Base-by-base conservation (phyloP, 1,139 yeast genomes). In the Debaryomyces sp. region DNA sequence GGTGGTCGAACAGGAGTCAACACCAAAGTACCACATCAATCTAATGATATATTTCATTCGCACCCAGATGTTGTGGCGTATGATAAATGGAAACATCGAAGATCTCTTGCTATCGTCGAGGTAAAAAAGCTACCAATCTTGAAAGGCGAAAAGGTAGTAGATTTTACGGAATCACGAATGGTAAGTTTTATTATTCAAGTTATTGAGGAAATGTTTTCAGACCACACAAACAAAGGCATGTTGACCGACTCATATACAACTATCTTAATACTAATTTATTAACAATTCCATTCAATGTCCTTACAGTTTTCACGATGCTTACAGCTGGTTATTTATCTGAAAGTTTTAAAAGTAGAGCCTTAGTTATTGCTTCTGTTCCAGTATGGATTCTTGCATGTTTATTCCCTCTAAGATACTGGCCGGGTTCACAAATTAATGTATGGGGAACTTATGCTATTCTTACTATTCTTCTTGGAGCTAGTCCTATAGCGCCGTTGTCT, bases 361-460 rank as follows among this genome's bases (percentile, higher is more conserved):
- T 68, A 10, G 52, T 71, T 3, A 52, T 58, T 13, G 47, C 53
- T 2, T 29, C 26, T 59, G 64, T 71, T 26, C 80, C 82, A 2
- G 13, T 76, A 5, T 76, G 70, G 63, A 56, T 65, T 8, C 48
- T 73, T 13, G 77, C 80, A 2, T 55, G 68, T 32, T 46, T 80
- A 42, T 73, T 72, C n/a, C 70, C 74, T 6, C 58, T 82, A 43
- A 63, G 82, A 46, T 80, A 66, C 63, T 81, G 86, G 84, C 58
- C 66, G 0, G 85, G 83, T 1, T 62, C 82, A 5, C 71, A 76
- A 58, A 62, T 63, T 3, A 57, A 72, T 38, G 63, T 69, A 10
- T 82, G 87, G 86, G 80, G 77, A 2, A 77, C 85, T 1, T 84
- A 77, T 65, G 75, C 67, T 1, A 55, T 82, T 23, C 67, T 76